A percentile compares a stretch with the other conserved stretches of the same genome.
phyloP scores from a whole-genome alignment of 495 filamentous ascomycete species.

The Annulohypoxylon stygium region DNA sequence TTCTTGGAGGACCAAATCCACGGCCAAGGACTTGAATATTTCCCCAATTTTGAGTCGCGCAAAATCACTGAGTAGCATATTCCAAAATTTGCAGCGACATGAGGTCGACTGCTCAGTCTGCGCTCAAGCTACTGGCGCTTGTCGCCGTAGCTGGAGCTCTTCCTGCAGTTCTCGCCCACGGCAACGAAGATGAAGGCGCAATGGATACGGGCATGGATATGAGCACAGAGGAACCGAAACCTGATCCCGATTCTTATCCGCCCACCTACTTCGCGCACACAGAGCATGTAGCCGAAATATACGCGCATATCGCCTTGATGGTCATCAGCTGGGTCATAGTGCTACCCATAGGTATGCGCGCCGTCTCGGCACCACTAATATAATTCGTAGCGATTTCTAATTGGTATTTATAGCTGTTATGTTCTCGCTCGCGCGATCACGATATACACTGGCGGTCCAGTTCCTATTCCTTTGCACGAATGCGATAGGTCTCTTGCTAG shows the following conservation, averaged over 20 bases:
- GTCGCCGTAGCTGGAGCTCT: slow-evolving; percentile 49
- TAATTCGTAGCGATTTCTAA: slow-evolving; percentile 39
- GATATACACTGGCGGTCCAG: slow-evolving; percentile 78
- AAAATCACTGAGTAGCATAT: slow-evolving; percentile 20
- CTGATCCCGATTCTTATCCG: slow-evolving; percentile 57
- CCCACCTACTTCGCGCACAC: slow-evolving; percentile 82
- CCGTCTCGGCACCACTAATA: not conserved
- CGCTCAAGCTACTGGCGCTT: slow-evolving; percentile 48
- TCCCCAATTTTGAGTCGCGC: slow-evolving; percentile 7
- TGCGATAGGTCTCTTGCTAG: slow-evolving; percentile 76
- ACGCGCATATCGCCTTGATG: slow-evolving; percentile 86
- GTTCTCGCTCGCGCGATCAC: slow-evolving; percentile 85
- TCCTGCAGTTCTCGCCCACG: slow-evolving; percentile 59
- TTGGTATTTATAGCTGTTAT: slow-evolving; percentile 74
- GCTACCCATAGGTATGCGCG: slow-evolving; percentile 79
- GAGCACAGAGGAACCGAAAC: slow-evolving; percentile 54
- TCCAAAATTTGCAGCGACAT: slow-evolving; percentile 33
- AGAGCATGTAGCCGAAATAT: slow-evolving; percentile 74
- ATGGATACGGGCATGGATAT: slow-evolving; percentile 61
- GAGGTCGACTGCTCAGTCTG: slow-evolving; percentile 37
- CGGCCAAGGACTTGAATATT: slow-evolving; percentile 30
- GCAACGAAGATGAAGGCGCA: slow-evolving; percentile 51
- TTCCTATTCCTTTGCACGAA: slow-evolving; percentile 81
- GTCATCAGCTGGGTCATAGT: slow-evolving; percentile 84
- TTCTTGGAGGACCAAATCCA: slow-evolving; percentile 4